Conservation (phyloP, 768 basidiomycete genomes). For the Agrocybe praecox region DNA sequence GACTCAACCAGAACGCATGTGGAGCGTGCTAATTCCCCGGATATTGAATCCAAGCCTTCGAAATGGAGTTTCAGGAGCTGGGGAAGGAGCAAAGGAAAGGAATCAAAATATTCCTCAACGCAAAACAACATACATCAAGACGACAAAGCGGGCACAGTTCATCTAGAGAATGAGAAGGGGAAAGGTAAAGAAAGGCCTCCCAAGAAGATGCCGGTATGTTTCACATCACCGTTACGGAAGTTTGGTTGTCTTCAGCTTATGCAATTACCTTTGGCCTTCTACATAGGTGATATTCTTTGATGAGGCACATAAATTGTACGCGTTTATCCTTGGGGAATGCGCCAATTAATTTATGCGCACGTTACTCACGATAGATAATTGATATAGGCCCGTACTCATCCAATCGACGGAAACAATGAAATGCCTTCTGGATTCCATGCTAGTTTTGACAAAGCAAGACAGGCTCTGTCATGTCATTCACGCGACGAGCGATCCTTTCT, state of each 20-base stretch:
- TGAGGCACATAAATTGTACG: slow-evolving; percentile 83
- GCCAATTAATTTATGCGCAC: too few relatives aligned
- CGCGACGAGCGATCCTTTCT: slow-evolving; percentile 83
- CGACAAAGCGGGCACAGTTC: background rate
- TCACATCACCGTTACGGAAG: background rate
- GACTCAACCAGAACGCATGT: slow-evolving; percentile 47
- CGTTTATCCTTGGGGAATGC: background rate
- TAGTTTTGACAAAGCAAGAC: slow-evolving; percentile 87
- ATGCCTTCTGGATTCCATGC: slow-evolving; percentile 80
- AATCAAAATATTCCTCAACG: background rate
- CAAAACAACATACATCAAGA: slow-evolving; percentile 6
- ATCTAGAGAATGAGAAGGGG: slow-evolving; percentile 13
- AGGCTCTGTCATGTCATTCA: slow-evolving; percentile 83
- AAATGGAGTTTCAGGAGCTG: slow-evolving; percentile 35
- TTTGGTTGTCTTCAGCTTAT: background rate
- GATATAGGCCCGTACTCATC: slow-evolving; percentile 66
- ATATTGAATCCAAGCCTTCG: slow-evolving; percentile 21
- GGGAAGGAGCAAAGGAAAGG: slow-evolving; percentile 28
- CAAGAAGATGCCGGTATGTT: slow-evolving; percentile 72
- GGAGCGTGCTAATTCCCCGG: slow-evolving; percentile 26
- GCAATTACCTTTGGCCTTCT: background rate
- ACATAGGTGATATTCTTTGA: slow-evolving; percentile 81
- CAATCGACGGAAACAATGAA: slow-evolving; percentile 84
- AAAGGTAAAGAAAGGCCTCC: slow-evolving; percentile 33
- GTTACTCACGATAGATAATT: background rate